Evolutionary conservation across 306 rosid species (phyloP).

Genomic region (Lathyrus tuberosus): DNA sequence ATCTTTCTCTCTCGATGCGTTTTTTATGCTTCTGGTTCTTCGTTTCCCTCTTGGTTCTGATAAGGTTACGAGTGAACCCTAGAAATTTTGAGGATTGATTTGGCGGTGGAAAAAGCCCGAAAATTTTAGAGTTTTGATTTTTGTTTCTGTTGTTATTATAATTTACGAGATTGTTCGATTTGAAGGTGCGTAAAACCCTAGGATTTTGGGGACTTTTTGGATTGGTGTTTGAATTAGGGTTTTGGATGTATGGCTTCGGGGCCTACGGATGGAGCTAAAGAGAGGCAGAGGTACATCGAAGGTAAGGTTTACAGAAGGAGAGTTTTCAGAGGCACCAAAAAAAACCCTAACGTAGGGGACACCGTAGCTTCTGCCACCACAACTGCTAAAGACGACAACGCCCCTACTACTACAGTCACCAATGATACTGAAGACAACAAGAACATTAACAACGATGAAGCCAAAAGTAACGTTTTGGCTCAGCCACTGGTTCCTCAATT

Average conservation of each 20-base stretch:
- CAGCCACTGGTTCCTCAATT: background rate
- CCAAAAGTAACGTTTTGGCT: background rate
- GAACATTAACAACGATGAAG: slow-evolving; percentile 5
- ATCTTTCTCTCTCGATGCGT: background rate
- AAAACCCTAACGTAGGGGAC: slow-evolving; percentile 38
- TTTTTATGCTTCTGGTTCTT: background rate
- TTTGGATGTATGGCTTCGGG: slow-evolving; percentile 96
- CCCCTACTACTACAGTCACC: slow-evolving; percentile 1
- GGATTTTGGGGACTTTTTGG: slow-evolving; percentile 35
- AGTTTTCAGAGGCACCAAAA: slow-evolving; percentile 60
- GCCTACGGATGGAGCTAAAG: slow-evolving; percentile 66
- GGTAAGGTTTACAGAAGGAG: slow-evolving; percentile 76
- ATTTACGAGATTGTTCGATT: slow-evolving; percentile 8
- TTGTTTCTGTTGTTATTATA: background rate
- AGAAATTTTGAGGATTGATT: slow-evolving; percentile 18
- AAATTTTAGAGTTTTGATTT: slow-evolving; percentile 35
- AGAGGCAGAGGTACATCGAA: slow-evolving; percentile 59
- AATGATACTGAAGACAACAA: background rate
- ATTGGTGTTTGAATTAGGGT: slow-evolving; percentile 60
- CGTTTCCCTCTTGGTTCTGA: slow-evolving; percentile 3
- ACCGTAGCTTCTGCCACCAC: slow-evolving; percentile 19
- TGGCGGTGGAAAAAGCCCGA: slow-evolving; percentile 23
- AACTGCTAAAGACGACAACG: background rate
- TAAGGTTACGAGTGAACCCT: slow-evolving; percentile 36
- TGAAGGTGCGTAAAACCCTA: slow-evolving; percentile 41